phyloP scores from a whole-genome alignment of 208 protist species.

The Leishmania arabica region DNA sequence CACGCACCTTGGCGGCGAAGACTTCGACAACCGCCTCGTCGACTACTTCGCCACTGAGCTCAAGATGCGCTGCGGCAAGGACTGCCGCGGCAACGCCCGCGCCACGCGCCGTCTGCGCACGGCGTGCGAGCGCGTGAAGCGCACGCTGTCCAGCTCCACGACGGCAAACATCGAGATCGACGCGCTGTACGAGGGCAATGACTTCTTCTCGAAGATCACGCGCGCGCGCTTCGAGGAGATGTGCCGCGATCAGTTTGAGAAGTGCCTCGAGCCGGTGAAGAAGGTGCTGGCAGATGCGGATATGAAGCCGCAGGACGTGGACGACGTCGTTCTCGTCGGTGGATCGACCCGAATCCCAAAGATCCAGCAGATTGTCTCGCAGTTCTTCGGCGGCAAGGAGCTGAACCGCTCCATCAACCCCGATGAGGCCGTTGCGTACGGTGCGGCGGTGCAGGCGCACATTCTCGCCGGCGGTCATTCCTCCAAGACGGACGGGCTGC shows the following conservation, averaged over 20 bases:
- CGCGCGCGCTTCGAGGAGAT: slow-evolving; percentile 98
- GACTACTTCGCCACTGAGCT: slow-evolving; percentile 98
- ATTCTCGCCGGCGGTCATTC: slow-evolving; percentile 86
- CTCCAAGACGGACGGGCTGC: slow-evolving; percentile 74
- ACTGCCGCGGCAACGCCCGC: slow-evolving; percentile 68
- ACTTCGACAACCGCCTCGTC: slow-evolving; percentile 99
- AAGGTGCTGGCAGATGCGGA: slow-evolving; percentile 89
- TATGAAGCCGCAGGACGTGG: slow-evolving; percentile 84
- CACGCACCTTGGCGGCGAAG: slow-evolving; percentile 99
- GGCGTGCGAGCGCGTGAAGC: slow-evolving; percentile 96
- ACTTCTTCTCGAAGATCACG: slow-evolving; percentile 98
- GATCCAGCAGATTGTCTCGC: slow-evolving; percentile 95
- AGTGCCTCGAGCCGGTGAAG: slow-evolving; percentile 81
- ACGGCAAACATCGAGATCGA: slow-evolving; percentile 98
- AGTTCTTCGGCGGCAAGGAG: slow-evolving; percentile 95
- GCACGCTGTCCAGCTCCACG: slow-evolving; percentile 95
- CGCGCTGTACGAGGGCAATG: slow-evolving; percentile 96
- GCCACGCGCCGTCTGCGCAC: slow-evolving; percentile 86
- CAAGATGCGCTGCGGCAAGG: slow-evolving; percentile 83
- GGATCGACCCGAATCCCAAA: slow-evolving; percentile 98
- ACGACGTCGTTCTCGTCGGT: slow-evolving; percentile 96
- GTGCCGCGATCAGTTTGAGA: slow-evolving; percentile 90
- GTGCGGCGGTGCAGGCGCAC: slow-evolving; percentile 97
- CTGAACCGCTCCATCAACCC: slow-evolving; percentile 95
- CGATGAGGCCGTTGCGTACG: slow-evolving; percentile 94